Conservation (phyloP, 306 rosid species). For the Lablab purpureus region DNA sequence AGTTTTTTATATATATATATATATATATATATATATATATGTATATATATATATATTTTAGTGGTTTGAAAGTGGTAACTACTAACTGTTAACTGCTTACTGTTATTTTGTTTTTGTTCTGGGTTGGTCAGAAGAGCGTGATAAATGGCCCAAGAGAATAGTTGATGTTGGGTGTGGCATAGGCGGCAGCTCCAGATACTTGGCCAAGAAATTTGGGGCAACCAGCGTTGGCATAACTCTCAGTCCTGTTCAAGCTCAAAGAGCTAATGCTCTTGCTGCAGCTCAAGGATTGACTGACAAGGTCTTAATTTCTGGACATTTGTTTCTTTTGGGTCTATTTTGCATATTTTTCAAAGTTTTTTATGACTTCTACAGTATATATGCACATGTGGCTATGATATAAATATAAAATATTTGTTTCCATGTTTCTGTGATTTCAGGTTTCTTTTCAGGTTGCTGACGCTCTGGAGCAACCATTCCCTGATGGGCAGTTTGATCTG, state of each 20-base stretch:
- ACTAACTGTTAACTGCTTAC: background rate
- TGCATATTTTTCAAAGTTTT: background rate
- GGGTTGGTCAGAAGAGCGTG: slow-evolving; percentile 25
- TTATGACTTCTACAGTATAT: background rate
- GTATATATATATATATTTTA: too few species aligned
- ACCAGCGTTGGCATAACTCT: slow-evolving; percentile 75
- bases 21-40: too few species aligned
- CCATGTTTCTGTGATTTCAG: slow-evolving; percentile 48
- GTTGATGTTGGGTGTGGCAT: slow-evolving; percentile 98
- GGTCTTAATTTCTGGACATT: slow-evolving; percentile 25
- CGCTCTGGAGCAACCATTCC: slow-evolving; percentile 86
- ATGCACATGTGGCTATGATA: background rate
- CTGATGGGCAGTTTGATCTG: slow-evolving; percentile 76
- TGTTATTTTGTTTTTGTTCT: background rate
- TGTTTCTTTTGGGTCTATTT: background rate
- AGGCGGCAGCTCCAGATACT: slow-evolving; percentile 91
- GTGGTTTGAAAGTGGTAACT: background rate
- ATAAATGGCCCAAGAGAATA: slow-evolving; percentile 54
- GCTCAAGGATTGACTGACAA: slow-evolving; percentile 68
- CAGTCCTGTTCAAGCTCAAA: slow-evolving; percentile 87
- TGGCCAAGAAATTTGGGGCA: slow-evolving; percentile 74
- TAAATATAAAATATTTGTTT: background rate
- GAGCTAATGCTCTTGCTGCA: slow-evolving; percentile 85
- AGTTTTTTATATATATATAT: too few species aligned
- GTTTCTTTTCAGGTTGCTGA: slow-evolving; percentile 86